These are phyloP conservation scores for Septoria linicola DNA, from an alignment of 2,329 filamentous ascomycete species.

Conservation along the genomic window DNA sequence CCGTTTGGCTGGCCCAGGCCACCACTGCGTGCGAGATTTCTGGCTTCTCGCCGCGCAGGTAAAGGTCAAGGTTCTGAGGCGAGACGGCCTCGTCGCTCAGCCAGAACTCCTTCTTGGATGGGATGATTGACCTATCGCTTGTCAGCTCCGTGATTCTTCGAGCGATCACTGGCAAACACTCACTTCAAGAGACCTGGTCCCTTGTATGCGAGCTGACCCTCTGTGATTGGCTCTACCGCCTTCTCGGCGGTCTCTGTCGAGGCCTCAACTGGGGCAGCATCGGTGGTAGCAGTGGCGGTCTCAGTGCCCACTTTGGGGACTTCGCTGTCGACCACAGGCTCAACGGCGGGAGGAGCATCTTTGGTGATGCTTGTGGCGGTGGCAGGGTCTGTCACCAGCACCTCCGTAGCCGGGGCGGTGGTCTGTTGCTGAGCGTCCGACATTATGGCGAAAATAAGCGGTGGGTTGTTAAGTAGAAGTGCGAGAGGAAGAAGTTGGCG, in stretches of 20 bases:
- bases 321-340: constrained; percentile 41
- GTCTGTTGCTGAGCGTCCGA: constrained; percentile 30
- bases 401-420: constrained; percentile 21
- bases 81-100: constrained; percentile 66
- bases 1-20: constrained; percentile 89
- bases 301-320: constrained; percentile 40
- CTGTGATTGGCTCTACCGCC: constrained; percentile 67
- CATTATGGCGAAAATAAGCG: constrained; percentile 20
- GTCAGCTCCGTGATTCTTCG: constrained; percentile 16
- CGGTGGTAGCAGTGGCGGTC: constrained; percentile 21
- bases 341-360: constrained; percentile 40
- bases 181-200: constrained; percentile 86
- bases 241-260: constrained; percentile 48
- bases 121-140: constrained; percentile 71
- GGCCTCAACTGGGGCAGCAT: constrained; percentile 44
- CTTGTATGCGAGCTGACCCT: constrained; percentile 88
- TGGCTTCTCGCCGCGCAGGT: constrained; percentile 86
- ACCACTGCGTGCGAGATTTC: constrained; percentile 73
- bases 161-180: constrained; percentile 40
- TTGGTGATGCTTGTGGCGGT: constrained; percentile 39
- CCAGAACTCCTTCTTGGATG: constrained; percentile 87
- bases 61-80: constrained; percentile 69
- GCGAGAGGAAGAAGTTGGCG: background rate
- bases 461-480: too few relatives aligned
- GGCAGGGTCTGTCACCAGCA: constrained; percentile 31